These are phyloP conservation scores for Saccharomyces pastorianus DNA, from an alignment of 1,139 yeast species.

Conservation along the genomic window DNA sequence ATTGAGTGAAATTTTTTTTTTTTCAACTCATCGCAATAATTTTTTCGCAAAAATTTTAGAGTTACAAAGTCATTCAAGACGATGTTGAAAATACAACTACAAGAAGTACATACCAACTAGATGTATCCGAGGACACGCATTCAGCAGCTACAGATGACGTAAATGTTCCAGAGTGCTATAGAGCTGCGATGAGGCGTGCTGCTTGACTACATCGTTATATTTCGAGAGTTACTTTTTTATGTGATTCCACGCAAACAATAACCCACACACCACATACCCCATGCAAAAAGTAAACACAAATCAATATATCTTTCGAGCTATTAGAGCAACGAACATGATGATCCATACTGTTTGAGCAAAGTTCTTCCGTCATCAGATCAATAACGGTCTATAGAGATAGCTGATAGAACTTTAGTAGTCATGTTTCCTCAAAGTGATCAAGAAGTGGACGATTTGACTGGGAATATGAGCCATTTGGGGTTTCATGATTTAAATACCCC, in stretches of 20 bases:
- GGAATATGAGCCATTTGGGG: conserved; percentile 30
- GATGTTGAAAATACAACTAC: background rate
- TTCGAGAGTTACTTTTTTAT: background rate
- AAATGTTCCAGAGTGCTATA: too few relatives aligned
- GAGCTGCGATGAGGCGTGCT: too few relatives aligned
- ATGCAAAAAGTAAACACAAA: background rate
- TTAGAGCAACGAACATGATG: background rate
- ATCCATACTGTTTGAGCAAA: background rate
- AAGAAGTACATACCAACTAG: too few relatives aligned
- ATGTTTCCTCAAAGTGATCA: conserved; percentile 25
- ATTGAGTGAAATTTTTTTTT: background rate
- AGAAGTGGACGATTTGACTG: conserved; percentile 30
- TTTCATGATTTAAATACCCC: conserved; percentile 14
- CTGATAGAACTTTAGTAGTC: background rate
- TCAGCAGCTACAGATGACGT: too few relatives aligned
- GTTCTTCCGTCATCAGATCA: background rate
- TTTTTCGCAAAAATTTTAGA: conserved; percentile 24
- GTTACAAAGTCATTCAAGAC: background rate
- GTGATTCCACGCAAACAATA: too few relatives aligned
- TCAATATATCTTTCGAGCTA: background rate
- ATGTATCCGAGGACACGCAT: too few relatives aligned
- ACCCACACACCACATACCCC: background rate
- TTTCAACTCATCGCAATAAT: conserved; percentile 4
- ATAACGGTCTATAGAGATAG: background rate
- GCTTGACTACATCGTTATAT: too few relatives aligned